These are phyloP conservation scores for Candida caryicola DNA, from an alignment of 805 yeast species.

Conservation along the genomic window DNA sequence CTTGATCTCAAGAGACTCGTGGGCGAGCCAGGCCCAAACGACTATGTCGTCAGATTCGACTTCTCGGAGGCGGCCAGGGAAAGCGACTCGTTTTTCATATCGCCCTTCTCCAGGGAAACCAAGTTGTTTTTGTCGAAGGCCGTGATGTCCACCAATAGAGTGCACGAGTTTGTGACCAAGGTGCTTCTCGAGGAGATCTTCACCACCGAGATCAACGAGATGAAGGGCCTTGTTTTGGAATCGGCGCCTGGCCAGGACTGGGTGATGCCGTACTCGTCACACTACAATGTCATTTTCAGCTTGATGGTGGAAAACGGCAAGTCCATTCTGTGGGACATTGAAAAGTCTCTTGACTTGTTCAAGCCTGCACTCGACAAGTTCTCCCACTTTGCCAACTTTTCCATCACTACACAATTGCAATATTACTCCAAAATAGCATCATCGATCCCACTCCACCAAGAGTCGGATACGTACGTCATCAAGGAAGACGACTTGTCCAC, in stretches of 20 bases:
- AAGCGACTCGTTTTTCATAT: conserved; percentile 21
- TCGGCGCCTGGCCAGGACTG: conserved; percentile 16
- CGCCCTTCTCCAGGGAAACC: conserved; percentile 36
- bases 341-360: conserved; percentile 49
- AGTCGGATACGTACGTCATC: conserved; percentile 32
- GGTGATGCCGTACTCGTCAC: conserved; percentile 57
- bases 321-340: conserved; percentile 74
- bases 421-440: conserved; percentile 52
- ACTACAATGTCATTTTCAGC: conserved; percentile 73
- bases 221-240: conserved; percentile 17
- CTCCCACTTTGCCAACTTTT: conserved; percentile 59
- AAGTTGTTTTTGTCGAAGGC: conserved; percentile 27
- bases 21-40: conserved; percentile 12
- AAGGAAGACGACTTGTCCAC: conserved; percentile 61
- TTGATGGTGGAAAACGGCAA: conserved; percentile 68
- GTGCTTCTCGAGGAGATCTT: conserved; percentile 41
- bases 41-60: conserved; percentile 37
- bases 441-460: conserved; percentile 21
- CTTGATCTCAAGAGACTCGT: conserved; percentile 18
- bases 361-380: conserved; percentile 54
- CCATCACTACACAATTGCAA: conserved; percentile 76
- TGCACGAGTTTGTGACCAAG: conserved; percentile 34
- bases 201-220: conserved; percentile 32
- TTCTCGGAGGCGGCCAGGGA: conserved; percentile 18
- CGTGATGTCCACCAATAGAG: conserved; percentile 21